Evolutionary conservation across 1,284 basidiomycete genomes (phyloP).

Genomic region (Volvariella volvacea): DNA sequence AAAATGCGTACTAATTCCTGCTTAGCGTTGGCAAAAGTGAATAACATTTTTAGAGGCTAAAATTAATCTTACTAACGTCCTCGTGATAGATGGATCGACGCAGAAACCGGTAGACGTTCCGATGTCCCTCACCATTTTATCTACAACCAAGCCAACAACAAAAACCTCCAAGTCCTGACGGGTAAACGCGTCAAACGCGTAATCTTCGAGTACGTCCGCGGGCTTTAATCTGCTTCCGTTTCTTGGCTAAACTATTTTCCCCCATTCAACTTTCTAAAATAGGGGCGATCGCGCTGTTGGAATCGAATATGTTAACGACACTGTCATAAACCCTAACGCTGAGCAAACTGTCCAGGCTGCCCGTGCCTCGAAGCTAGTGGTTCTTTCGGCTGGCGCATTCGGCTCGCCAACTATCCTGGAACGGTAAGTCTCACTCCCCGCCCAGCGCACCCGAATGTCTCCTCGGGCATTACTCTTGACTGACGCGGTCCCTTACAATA

Average conservation of each 20-base stretch:
- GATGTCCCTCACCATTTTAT: slow-evolving; percentile 37
- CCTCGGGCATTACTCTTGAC: too few relatives aligned
- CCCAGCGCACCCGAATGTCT: too few relatives aligned
- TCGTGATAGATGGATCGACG: slow-evolving; percentile 26
- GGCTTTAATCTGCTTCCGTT: not conserved
- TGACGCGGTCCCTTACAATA: too few relatives aligned
- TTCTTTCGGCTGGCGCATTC: slow-evolving; percentile 36
- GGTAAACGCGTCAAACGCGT: slow-evolving; percentile 23
- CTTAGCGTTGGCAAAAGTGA: not conserved
- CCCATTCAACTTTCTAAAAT: not conserved
- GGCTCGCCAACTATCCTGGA: slow-evolving; percentile 39
- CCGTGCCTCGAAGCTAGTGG: slow-evolving; percentile 31
- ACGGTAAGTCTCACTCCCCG: slow-evolving; percentile 11
- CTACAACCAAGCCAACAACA: slow-evolving; percentile 27
- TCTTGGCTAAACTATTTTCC: not conserved
- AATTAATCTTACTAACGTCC: not conserved
- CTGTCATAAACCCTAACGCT: not conserved
- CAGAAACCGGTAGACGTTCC: slow-evolving; percentile 30
- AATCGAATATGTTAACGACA: slow-evolving; percentile 25
- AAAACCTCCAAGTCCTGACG: slow-evolving; percentile 21
- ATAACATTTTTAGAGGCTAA: not conserved
- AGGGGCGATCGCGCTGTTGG: slow-evolving; percentile 32
- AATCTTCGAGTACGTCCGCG: slow-evolving; percentile 21
- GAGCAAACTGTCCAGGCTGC: not conserved
- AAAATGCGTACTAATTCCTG: too few relatives aligned